Base-by-base conservation (phyloP, 768 basidiomycete genomes). In the Podaxis carcinomalis region DNA sequence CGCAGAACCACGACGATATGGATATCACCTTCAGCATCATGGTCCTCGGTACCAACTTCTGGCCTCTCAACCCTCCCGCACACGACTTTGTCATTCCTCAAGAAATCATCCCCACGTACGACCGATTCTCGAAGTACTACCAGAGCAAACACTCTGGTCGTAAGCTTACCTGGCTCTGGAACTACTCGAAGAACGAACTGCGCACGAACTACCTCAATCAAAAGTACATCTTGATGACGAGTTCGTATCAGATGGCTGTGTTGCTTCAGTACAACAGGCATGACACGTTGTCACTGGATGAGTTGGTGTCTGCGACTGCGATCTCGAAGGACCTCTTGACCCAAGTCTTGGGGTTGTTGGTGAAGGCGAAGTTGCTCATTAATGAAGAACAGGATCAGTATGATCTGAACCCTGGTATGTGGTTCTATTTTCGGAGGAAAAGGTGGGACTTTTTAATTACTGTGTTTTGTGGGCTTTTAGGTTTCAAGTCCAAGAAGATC, bases 161-260 rank as follows among this genome's bases (percentile, higher is more conserved):
- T 61, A 97, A 97, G 68, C 83, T 98, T 32, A 95, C 93, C 0
- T 99, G 97, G 96, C 76, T 98, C 6, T 99, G 97, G 97, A 96
- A 98, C 71, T 93, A 95, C 72, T 95, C 91, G 51, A 96, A 97
- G 81, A 96, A 95, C 75, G 97, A 98, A 70, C 83, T 99, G 46
- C 87, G 93, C 62, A 95, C 96, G 63, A 95, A 92, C 72, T 95
- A 97, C 75, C 80, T 93, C 57, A 90, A 89, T 70, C 93, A 94
- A 73, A 98, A 96, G 78, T 98, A 98, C 78, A 95, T 97, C 66
- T 77, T 98, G 70, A 93, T 95, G 89, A 95, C 93, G 61, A 95
- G 92, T 69, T 87, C 94, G 39, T 98, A 93, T 74, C 97, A 99
- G 77, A 95, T 94, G 87, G 92, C 93, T n/a, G 91, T 99, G 53